These are phyloP conservation scores for Tetrahymena borealis DNA, from an alignment of 73 alveolate species.

Conservation along the genomic window DNA sequence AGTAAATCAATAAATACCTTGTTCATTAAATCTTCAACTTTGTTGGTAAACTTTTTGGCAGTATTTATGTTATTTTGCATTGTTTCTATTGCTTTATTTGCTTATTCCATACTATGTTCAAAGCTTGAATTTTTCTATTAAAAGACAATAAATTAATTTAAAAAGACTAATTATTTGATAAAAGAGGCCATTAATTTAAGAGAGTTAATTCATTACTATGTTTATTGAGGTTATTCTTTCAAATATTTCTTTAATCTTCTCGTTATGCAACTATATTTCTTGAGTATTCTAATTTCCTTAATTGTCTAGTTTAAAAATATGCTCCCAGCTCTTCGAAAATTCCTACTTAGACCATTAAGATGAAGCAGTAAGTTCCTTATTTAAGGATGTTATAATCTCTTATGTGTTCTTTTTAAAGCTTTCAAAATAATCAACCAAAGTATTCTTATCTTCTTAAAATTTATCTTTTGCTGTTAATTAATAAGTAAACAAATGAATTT, in stretches of 20 bases:
- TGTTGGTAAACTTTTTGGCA: neutral
- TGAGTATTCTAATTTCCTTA: neutral
- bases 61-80: neutral
- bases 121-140: neutral
- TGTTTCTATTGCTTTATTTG: neutral
- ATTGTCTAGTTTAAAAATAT: neutral
- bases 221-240: neutral
- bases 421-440: neutral
- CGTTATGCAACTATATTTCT: neutral
- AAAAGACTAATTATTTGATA: neutral
- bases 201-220: too few relatives aligned
- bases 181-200: neutral
- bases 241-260: neutral
- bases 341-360: neutral
- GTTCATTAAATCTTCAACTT: neutral
- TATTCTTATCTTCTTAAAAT: neutral
- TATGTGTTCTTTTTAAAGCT: neutral
- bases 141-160: neutral
- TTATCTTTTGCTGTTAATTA: neutral
- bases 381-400: neutral
- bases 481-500: too few relatives aligned
- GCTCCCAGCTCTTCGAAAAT: neutral
- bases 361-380: neutral
- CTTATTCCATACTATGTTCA: neutral
- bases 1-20: neutral